phyloP scores from a whole-genome alignment of 2,329 filamentous ascomycete species.

The Cladosporium austrohemisphaericum region DNA sequence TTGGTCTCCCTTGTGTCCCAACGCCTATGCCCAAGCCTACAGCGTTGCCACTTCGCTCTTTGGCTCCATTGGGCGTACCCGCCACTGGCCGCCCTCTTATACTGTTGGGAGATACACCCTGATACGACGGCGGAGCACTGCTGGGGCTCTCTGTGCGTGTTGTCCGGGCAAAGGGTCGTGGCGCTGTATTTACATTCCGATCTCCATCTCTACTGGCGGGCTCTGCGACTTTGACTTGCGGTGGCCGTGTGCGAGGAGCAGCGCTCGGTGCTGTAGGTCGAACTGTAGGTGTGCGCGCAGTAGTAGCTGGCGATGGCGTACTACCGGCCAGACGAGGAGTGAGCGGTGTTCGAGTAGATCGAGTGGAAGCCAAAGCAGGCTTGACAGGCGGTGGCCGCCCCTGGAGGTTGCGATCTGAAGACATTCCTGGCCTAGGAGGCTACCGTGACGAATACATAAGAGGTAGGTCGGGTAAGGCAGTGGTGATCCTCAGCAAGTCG shows the following conservation, averaged over 20 bases:
- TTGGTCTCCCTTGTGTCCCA: constrained; percentile 14
- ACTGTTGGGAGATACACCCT: not conserved
- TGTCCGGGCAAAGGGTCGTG: constrained; percentile 1
- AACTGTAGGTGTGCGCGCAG: constrained; percentile 29
- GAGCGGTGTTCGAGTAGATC: constrained; percentile 52
- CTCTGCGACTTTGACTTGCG: constrained; percentile 10
- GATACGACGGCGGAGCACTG: not conserved
- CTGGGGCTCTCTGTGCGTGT: constrained; percentile 1
- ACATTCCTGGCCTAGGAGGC: constrained; percentile 20
- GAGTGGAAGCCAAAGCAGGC: constrained; percentile 64
- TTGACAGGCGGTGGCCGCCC: constrained; percentile 56
- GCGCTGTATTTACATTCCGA: constrained; percentile 8
- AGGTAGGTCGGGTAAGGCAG: constrained; percentile 20
- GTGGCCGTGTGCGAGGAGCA: constrained; percentile 1
- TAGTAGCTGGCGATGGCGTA: constrained; percentile 26
- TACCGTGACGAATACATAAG: constrained; percentile 15
- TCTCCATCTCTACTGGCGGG: constrained; percentile 6
- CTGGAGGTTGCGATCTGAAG: constrained; percentile 37
- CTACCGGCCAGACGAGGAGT: constrained; percentile 52
- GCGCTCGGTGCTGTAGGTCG: constrained; percentile 18
- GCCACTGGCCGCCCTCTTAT: constrained; percentile 8
- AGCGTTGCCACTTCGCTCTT: constrained; percentile 19
- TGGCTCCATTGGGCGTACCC: constrained; percentile 14
- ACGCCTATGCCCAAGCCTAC: constrained; percentile 18
- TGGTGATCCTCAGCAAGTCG: constrained; percentile 11